Evolutionary conservation across 495 filamentous ascomycete genomes (phyloP), one percentile per base, ranked within the genome.

Genomic region (Aspergillus incahuasiensis): DNA sequence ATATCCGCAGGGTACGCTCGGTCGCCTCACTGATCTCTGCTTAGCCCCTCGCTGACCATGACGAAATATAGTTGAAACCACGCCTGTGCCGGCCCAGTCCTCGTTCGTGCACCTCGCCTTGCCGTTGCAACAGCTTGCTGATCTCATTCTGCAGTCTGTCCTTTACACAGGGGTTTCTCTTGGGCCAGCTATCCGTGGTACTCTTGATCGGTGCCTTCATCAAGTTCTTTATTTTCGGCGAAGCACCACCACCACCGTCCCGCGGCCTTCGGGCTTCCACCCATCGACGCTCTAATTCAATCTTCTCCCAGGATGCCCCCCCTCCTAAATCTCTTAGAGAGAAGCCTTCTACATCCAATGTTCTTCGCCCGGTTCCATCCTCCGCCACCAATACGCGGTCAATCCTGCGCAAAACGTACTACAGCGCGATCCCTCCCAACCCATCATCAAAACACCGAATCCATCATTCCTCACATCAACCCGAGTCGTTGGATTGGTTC

Each of bases 151-250:
- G 6, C 35, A 94, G 90, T 24, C 79, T 92, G 60, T 91, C 91
- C 19, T 96, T 96, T 44, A 92, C 88, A 9, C 89, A 96, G 72
- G 94, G 94, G 22, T 88, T 98, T 61, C 82, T 98, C 56, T 79
- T 97, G 46, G 94, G 94, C 44, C 94, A 98, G 69, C 79, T 97
- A 54, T 94, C 90, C 28, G 86, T 98, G 25, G 87, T 96, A 4
- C 76, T 97, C 24, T 74, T 97, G 52, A 83, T 97, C 56, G 90
- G 90, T 47, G 87, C 86, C 60, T 98, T 98, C 76, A 98, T 98
- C 72, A 96, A 95, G 72, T 98, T 96, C 82, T 98, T 98, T 84
- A 96, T 98, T 70, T 97, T 98, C 63, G 94, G 94, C 63, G 92
- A 98, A 65, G 81, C 89, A 24, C 90, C 92, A 0, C 87, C 86